Conservation (phyloP, 805 yeast species). For the Jamesozyma spencerorum region DNA sequence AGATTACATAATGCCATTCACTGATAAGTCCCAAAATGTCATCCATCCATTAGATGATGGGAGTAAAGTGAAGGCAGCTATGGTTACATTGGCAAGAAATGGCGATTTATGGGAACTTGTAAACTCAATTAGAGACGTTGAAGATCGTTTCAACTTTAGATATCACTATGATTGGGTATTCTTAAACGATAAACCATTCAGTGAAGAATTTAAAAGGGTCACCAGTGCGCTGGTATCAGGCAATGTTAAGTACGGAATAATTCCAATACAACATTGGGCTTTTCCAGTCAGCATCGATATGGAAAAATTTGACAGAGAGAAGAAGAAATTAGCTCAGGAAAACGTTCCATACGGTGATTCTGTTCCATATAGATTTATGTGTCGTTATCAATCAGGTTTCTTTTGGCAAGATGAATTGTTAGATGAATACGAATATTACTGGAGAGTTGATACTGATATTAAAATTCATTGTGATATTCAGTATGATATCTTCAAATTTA, state of each 20-base stretch:
- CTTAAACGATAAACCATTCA: conserved; percentile 59
- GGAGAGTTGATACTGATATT: conserved; percentile 73
- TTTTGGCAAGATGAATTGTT: conserved; percentile 54
- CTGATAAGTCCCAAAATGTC: conserved; percentile 26
- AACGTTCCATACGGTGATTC: conserved; percentile 49
- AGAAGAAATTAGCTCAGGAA: conserved; percentile 37
- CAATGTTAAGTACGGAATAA: conserved; percentile 48
- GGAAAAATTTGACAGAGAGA: conserved; percentile 37
- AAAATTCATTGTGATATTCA: conserved; percentile 51
- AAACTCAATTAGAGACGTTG: conserved; percentile 51
- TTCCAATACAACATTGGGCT: conserved; percentile 59
- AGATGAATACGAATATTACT: conserved; percentile 53
- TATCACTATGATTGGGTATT: conserved; percentile 74
- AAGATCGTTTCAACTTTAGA: conserved; percentile 53
- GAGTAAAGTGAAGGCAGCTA: conserved; percentile 48
- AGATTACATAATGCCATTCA: conserved; percentile 20
- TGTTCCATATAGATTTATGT: conserved; percentile 63
- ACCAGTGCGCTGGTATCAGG: conserved; percentile 51
- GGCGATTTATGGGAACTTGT: conserved; percentile 49
- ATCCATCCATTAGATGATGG: conserved; percentile 28
- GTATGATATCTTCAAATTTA: conserved; percentile 51
- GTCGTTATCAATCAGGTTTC: conserved; percentile 41
- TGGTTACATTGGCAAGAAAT: conserved; percentile 64
- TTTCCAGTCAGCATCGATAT: conserved; percentile 59
- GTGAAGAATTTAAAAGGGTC: conserved; percentile 42